phyloP scores from a whole-genome alignment of 2,329 filamentous ascomycete species.

The Claviceps sp. region DNA sequence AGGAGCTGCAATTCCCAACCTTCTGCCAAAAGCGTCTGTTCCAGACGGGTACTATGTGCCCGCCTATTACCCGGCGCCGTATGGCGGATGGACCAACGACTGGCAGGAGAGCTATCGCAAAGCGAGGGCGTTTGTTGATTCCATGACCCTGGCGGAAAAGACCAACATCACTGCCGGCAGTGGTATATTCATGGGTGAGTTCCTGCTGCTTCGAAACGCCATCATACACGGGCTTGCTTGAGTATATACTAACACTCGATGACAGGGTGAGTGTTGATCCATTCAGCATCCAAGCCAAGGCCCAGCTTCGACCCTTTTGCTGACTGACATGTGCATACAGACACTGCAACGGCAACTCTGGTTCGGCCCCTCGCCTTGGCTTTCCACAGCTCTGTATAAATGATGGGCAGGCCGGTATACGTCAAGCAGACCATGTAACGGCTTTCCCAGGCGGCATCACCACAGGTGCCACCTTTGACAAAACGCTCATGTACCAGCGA shows the following conservation, averaged over 20 bases:
- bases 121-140: slow-evolving; percentile 52
- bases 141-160: slow-evolving; percentile 72
- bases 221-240: too few species aligned
- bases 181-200: slow-evolving; percentile 54
- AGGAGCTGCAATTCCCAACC: not conserved
- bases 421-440: slow-evolving; percentile 60
- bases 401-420: slow-evolving; percentile 58
- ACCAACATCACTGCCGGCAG: slow-evolving; percentile 63
- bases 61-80: slow-evolving; percentile 57
- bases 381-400: slow-evolving; percentile 61
- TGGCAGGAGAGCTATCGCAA: slow-evolving; percentile 61
- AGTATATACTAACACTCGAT: not conserved
- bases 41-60: slow-evolving; percentile 25
- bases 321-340: slow-evolving; percentile 16
- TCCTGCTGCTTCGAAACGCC: not conserved
- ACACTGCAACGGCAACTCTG: slow-evolving; percentile 64
- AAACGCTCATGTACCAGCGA: slow-evolving; percentile 54
- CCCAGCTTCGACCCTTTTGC: not conserved
- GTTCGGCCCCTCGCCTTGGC: slow-evolving; percentile 54
- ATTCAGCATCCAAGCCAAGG: not conserved
- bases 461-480: slow-evolving; percentile 61
- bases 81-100: slow-evolving; percentile 54
- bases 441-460: slow-evolving; percentile 73
- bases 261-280: slow-evolving; percentile 2
- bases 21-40: not conserved